A percentile compares a stretch with the other conserved stretches of the same genome.
Conservation (phyloP, 176 grass and related monocot genomes). For the Rhynchospora tenuis region DNA sequence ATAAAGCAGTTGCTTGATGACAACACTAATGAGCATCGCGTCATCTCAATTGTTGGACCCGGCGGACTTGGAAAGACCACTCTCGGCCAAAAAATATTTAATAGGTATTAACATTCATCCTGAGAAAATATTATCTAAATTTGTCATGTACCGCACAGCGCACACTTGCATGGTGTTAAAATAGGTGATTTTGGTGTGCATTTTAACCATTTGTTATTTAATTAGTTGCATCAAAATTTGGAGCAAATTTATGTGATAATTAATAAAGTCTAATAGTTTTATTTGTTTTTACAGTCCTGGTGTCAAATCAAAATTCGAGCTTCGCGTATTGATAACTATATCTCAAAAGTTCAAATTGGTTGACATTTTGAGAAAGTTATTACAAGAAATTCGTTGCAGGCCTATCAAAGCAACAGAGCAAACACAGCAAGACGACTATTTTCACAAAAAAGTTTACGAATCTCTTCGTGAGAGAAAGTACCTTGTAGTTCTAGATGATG, state of each 20-base stretch:
- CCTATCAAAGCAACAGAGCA: not conserved
- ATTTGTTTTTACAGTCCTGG: not conserved
- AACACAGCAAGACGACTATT: not conserved
- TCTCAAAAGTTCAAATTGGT: not conserved
- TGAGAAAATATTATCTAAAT: too few relatives aligned
- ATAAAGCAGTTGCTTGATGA: not conserved
- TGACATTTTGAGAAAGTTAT: not conserved
- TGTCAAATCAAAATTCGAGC: not conserved
- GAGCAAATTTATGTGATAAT: too few relatives aligned
- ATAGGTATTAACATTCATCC: not conserved
- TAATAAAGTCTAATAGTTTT: too few relatives aligned
- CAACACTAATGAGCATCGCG: not conserved
- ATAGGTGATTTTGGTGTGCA: too few relatives aligned
- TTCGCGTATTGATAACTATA: not conserved
- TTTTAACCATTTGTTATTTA: too few relatives aligned
- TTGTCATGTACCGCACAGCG: too few relatives aligned
- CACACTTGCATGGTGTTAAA: too few relatives aligned
- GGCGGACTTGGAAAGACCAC: not conserved
- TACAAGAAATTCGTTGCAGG: not conserved
- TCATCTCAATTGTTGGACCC: not conserved
- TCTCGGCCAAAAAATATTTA: not conserved
- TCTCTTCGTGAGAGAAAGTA: not conserved
- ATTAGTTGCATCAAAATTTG: too few relatives aligned
- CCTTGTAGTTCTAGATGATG: constrained; percentile 2
- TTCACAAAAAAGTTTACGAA: not conserved